Evolutionary conservation across 305 asterid species (phyloP).

Genomic region (Fraxinus paxiana): DNA sequence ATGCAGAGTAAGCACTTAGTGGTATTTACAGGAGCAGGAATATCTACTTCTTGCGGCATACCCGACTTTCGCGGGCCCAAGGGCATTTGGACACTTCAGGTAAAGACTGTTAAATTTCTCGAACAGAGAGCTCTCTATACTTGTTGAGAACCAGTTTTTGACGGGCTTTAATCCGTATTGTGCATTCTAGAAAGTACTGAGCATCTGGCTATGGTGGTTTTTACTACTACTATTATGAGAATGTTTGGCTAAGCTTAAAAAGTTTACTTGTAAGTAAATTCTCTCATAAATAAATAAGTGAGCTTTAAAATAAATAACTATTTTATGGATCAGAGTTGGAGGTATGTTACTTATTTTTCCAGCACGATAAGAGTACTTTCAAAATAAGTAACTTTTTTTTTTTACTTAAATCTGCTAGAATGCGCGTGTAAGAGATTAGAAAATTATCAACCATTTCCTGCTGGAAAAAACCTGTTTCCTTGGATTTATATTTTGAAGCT

Average conservation of each 20-base stretch:
- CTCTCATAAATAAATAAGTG: neutral
- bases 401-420: neutral
- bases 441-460: neutral
- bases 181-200: slow-evolving; percentile 19
- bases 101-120: slow-evolving; percentile 24
- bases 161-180: slow-evolving; percentile 4
- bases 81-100: slow-evolving; percentile 99
- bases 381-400: neutral
- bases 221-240: neutral
- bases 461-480: neutral
- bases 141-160: slow-evolving; percentile 6
- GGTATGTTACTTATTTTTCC: neutral
- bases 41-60: slow-evolving; percentile 94
- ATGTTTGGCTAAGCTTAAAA: neutral
- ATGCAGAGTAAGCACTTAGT: slow-evolving; percentile 91
- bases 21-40: slow-evolving; percentile 97
- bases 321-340: neutral
- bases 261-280: neutral
- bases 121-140: neutral
- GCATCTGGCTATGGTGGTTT: slow-evolving; percentile 1
- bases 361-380: neutral
- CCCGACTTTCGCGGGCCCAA: slow-evolving; percentile 99
- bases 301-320: neutral
- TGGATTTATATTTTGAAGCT: neutral
- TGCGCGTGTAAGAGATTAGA: neutral